Evolutionary conservation across 2,329 filamentous ascomycete species (phyloP).

Genomic region (Cryphonectria naterciae): DNA sequence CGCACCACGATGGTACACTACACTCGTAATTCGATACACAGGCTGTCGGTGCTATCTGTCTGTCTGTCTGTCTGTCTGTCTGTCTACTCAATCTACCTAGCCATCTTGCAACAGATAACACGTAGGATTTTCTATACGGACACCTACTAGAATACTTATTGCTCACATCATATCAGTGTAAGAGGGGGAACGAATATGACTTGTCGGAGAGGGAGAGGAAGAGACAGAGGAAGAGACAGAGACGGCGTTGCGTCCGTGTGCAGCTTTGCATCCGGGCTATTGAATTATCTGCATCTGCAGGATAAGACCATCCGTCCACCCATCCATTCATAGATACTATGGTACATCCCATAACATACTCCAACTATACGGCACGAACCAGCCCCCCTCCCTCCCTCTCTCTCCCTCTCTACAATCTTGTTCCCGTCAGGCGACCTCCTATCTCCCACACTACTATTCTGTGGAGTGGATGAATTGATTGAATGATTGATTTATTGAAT

Average conservation of each 20-base stretch:
- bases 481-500: not conserved
- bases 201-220: not conserved
- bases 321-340: not conserved
- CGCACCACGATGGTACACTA: not conserved
- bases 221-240: not conserved
- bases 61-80: too few species aligned
- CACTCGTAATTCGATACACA: not conserved
- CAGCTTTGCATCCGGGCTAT: constrained; percentile 13
- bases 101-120: not conserved
- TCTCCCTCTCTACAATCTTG: not conserved
- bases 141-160: not conserved
- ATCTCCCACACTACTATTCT: not conserved
- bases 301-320: not conserved
- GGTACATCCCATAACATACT: not conserved
- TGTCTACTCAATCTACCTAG: not conserved
- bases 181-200: not conserved
- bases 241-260: constrained; percentile 2
- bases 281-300: constrained; percentile 7
- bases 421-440: constrained; percentile 1
- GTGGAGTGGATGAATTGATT: not conserved
- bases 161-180: not conserved
- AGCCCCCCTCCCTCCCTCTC: not conserved
- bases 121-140: not conserved
- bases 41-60: not conserved
- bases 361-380: not conserved